phyloP scores from a whole-genome alignment of 345 rosid species.

The Iberis pinnata region DNA sequence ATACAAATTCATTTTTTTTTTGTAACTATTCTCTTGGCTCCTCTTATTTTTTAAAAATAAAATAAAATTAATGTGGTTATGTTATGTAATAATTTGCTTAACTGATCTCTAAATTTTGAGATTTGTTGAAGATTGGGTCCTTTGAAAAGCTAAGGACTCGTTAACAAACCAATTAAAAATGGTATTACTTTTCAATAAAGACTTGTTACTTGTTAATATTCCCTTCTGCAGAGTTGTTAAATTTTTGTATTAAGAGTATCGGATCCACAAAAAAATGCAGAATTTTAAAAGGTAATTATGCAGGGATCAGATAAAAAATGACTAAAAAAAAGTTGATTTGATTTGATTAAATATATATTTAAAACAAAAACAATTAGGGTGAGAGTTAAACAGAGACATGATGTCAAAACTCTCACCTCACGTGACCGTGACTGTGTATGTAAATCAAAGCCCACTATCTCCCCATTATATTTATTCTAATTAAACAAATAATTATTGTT shows the following conservation, averaged over 20 bases:
- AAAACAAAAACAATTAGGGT: constrained; percentile 7
- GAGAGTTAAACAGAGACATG: constrained; percentile 21
- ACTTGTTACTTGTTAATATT: constrained; percentile 29
- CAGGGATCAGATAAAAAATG: constrained; percentile 9
- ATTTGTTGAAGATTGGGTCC: constrained; percentile 15
- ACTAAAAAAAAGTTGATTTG: constrained; percentile 17
- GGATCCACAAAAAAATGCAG: constrained; percentile 31
- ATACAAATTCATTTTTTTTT: background rate
- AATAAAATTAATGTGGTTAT: background rate
- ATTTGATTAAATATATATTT: constrained; percentile 17
- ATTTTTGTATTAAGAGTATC: constrained; percentile 27
- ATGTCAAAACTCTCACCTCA: constrained; percentile 32
- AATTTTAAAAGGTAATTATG: constrained; percentile 29
- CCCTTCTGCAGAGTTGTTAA: constrained; percentile 29
- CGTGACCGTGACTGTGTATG: constrained; percentile 21
- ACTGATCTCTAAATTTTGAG: too few species aligned
- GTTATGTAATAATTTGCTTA: background rate
- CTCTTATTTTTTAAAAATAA: background rate
- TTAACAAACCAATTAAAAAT: background rate
- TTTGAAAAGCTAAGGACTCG: constrained; percentile 6
- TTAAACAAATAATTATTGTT: background rate
- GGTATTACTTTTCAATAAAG: constrained; percentile 23
- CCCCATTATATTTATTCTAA: constrained; percentile 12
- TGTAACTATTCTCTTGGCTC: constrained; percentile 9
- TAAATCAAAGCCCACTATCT: constrained; percentile 20